Base-by-base conservation (phyloP, 2,329 filamentous ascomycete species). In the Talaromyces sp. region DNA sequence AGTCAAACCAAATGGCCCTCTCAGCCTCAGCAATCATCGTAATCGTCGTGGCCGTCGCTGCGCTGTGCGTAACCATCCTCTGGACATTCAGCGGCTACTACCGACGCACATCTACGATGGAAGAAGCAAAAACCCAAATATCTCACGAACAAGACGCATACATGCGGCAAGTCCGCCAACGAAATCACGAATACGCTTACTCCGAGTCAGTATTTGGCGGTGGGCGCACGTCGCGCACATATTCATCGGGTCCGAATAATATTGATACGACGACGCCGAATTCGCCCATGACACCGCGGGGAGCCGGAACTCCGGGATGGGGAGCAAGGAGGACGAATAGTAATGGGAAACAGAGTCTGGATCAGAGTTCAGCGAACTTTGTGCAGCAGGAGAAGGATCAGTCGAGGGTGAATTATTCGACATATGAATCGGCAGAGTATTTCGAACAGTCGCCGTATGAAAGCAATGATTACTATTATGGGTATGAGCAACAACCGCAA, bases 1-100 rank as follows among this genome's bases (percentile, higher is more conserved):
- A 11, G 60, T 33, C 43, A 35, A 25, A 57, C 15, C 52, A 39
- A 35, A 67, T 66, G 63, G 13, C 59, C 39, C 45, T 67, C 31
- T 63, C 63, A 15, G 47, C 60, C 13, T 63, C 66, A 13, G 66
- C 52, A 15, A 63, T 67, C 60, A 67, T 67, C 47, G 63, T 63
- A 47, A 67, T 67, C 60, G 63, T 64, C 60, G 59, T 67, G 19
- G 52, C 15, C 47, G 66, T 54, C 27, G 49, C 66, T 31, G 60
- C 31, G 0, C 4, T 66, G 9, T 56, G 33, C 2, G 66, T 67
- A 22, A 62, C 66, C 37, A 60, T 66, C 25, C 45, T 67, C n/a
- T 65, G 61, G 54, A 50, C 63, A n/a, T 67, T 67, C 54, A 57
- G 58, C 22, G 45, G 39, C 59, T 61, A 66, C 60, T 62, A 61